A percentile compares a stretch with the other conserved stretches of the same genome.
Evolutionary conservation across 176 grass and related monocot genomes (phyloP).

Genomic region (Tillandsia fasciculata): DNA sequence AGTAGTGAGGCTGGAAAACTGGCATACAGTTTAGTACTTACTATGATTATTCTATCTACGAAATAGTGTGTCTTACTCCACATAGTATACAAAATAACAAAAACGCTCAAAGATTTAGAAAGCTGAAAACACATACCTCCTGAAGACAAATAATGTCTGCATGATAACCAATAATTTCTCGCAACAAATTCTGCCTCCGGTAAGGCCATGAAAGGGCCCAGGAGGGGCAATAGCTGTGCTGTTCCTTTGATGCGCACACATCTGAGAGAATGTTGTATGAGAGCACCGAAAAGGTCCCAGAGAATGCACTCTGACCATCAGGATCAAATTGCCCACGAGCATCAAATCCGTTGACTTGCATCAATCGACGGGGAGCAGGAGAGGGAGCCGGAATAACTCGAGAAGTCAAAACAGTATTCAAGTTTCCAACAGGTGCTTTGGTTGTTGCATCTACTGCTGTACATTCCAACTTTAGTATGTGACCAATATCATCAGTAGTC

Average conservation of each 20-base stretch:
- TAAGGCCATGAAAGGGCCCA: conserved; percentile 98
- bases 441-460: conserved; percentile 49
- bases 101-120: conserved; percentile 9
- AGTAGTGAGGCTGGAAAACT: too few species aligned
- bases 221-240: conserved; percentile 88
- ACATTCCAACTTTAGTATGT: conserved; percentile 91
- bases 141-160: conserved; percentile 99
- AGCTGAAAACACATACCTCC: conserved; percentile 46
- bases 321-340: conserved; percentile 54
- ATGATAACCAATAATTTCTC: conserved; percentile 96
- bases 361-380: conserved; percentile 81
- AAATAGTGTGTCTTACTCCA: background rate
- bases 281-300: conserved; percentile 75
- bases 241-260: conserved; percentile 67
- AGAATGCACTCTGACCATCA: conserved; percentile 52
- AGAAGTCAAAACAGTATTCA: conserved; percentile 78
- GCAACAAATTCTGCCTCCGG: conserved; percentile 93
- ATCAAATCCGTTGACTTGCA: conserved; percentile 55
- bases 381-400: conserved; percentile 92
- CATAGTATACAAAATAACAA: background rate
- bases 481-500: conserved; percentile 87
- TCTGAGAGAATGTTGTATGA: conserved; percentile 99
- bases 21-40: too few species aligned
- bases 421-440: conserved; percentile 37
- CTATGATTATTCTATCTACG: background rate